Base-by-base conservation (phyloP, 2,329 filamentous ascomycete genomes). In the Aspergillus ibericus region DNA sequence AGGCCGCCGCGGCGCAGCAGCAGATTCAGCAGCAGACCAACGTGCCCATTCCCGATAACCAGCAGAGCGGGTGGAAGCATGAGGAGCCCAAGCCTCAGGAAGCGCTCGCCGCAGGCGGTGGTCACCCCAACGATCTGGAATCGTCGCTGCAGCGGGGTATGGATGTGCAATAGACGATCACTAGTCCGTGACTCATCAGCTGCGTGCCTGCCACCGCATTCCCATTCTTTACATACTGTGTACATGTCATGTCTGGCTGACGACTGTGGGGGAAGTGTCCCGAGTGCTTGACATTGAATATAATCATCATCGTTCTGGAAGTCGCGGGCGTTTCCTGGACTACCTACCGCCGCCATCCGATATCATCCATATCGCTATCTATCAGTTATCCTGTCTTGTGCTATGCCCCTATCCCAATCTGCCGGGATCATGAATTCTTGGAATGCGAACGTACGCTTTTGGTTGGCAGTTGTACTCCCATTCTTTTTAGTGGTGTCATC, bases 11-110 rank as follows among this genome's bases (percentile, higher is more conserved):
- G 67, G 73, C 76, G 61, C 70, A 75, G 54, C 76, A 79, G 62
- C 76, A 80, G 66, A 76, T 64, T 55, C 63, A 67, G 63, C 75
- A 77, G 59, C 72, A 74, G 62, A 71, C 70, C 55, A 82, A 84
- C 59, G 83, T 88, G 35, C 85, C 86, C 4, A 88, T 88, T 62
- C 86, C 86, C 10, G 82, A 87, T 42, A 79, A 84, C 66, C 83
- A 84, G 66, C 80, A 83, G 62, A 79, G 83, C 27, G 69, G 67
- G 56, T 80, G 82, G 68, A 79, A 79, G 59, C 82, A 84, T 60
- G 85, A 88, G 68, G 83, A 88, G 60, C 86, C 86, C 12, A 78
- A 85, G 64, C 86, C 86, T 48, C 85, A 88, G 72, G 83, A 85
- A 70, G 75, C 76, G 46, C 63, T 68, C 47, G 75, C 77, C 27